These are phyloP conservation scores for Talaromyces piceae DNA, from an alignment of 2,329 filamentous ascomycete species.

Conservation along the genomic window DNA sequence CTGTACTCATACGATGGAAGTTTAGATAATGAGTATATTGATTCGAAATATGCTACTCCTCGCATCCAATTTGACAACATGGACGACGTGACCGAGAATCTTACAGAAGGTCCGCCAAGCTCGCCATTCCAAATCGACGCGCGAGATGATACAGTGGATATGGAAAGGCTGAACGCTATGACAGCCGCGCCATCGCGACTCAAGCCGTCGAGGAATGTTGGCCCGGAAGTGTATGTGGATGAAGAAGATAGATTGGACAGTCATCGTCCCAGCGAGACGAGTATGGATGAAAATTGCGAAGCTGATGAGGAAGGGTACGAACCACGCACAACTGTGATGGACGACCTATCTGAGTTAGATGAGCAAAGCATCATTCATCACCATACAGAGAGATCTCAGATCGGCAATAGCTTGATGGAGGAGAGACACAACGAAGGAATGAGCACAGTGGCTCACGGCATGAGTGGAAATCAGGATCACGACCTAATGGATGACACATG, in stretches of 20 bases:
- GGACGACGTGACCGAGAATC: conserved; percentile 15
- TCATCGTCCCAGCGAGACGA: not conserved
- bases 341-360: not conserved
- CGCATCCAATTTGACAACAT: conserved; percentile 2
- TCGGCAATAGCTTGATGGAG: conserved; percentile 30
- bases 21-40: conserved; percentile 11
- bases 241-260: conserved; percentile 9
- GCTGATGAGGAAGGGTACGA: not conserved
- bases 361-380: conserved; percentile 10
- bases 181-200: conserved; percentile 8
- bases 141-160: conserved; percentile 28
- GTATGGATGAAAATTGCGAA: not conserved
- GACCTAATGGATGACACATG: conserved; percentile 38
- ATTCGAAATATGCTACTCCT: conserved; percentile 10
- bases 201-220: conserved; percentile 18
- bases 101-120: conserved; percentile 21
- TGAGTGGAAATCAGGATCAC: conserved; percentile 22
- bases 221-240: conserved; percentile 19
- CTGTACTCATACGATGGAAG: conserved; percentile 12
- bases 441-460: conserved; percentile 30
- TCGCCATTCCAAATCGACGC: conserved; percentile 31
- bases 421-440: conserved; percentile 35
- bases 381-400: conserved; percentile 10
- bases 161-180: conserved; percentile 14
- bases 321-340: not conserved